A percentile compares a stretch with the other conserved stretches of the same genome.
Conservation (phyloP, 257 asterid species). For the Fraxinus americana region DNA sequence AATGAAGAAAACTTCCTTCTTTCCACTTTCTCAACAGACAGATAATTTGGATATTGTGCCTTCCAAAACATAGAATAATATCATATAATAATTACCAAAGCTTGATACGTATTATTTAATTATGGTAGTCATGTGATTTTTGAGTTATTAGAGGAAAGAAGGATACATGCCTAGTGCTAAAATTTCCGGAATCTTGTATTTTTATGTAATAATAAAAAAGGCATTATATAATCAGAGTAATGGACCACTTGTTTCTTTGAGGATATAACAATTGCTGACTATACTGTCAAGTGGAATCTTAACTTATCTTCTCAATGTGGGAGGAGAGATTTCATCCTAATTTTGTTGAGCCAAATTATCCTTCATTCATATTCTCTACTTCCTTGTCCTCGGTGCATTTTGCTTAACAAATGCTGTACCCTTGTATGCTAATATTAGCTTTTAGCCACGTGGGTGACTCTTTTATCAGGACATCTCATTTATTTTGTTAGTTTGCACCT, state of each 20-base stretch:
- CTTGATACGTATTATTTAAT: background rate
- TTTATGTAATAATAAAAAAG: background rate
- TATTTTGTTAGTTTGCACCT: background rate
- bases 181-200: background rate
- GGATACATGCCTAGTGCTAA: background rate
- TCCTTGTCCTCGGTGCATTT: slow-evolving; percentile 9
- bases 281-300: background rate
- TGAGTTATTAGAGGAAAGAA: background rate
- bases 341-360: background rate
- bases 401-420: slow-evolving; percentile 7
- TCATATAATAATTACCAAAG: background rate
- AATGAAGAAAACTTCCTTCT: background rate
- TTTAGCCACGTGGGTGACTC: background rate
- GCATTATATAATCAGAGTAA: background rate
- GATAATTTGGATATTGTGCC: background rate
- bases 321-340: slow-evolving; percentile 1
- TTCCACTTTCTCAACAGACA: background rate
- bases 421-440: background rate
- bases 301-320: background rate
- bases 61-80: background rate
- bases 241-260: background rate
- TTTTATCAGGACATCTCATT: slow-evolving; percentile 3
- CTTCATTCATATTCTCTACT: slow-evolving; percentile 12
- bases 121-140: slow-evolving; percentile 2
- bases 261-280: background rate